These are phyloP conservation scores for Samsoniella hepiali DNA, from an alignment of 2,329 filamentous ascomycete species.

Conservation along the genomic window DNA sequence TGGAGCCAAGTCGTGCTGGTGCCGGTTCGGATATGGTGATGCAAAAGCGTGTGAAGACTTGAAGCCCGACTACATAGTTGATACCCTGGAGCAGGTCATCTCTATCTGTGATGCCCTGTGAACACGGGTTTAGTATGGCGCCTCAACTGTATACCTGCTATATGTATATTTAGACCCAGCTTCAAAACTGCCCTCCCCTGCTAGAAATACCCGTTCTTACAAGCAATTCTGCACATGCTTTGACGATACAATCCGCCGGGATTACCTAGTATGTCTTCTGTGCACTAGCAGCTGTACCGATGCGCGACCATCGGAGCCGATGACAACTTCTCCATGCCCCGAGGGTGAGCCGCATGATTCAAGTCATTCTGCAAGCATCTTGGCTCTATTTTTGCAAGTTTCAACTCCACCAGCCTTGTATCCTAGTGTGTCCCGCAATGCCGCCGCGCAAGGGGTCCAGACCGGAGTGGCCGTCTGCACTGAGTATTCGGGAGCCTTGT, in stretches of 20 bases:
- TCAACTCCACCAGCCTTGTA: background rate
- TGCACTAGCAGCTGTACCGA: background rate
- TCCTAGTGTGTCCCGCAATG: background rate
- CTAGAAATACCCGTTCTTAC: no score
- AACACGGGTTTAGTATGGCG: background rate
- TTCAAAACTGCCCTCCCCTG: no score
- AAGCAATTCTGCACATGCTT: background rate
- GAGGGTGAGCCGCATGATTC: background rate
- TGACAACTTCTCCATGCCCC: background rate
- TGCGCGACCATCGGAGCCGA: background rate
- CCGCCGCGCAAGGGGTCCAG: background rate
- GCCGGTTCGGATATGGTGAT: constrained; percentile 11
- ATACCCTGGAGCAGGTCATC: constrained; percentile 8
- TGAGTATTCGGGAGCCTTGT: background rate
- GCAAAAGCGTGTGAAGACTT: constrained; percentile 5
- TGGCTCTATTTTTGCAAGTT: background rate
- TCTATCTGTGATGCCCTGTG: background rate
- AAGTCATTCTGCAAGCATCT: background rate
- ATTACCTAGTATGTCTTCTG: no score
- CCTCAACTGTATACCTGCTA: background rate
- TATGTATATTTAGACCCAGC: no score
- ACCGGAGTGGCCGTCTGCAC: constrained; percentile 2
- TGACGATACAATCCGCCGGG: no score
- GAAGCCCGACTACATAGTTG: constrained; percentile 8
- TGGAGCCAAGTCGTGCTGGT: constrained; percentile 20